Base-by-base conservation (phyloP, 345 rosid species). In the Gossypium thurberi region DNA sequence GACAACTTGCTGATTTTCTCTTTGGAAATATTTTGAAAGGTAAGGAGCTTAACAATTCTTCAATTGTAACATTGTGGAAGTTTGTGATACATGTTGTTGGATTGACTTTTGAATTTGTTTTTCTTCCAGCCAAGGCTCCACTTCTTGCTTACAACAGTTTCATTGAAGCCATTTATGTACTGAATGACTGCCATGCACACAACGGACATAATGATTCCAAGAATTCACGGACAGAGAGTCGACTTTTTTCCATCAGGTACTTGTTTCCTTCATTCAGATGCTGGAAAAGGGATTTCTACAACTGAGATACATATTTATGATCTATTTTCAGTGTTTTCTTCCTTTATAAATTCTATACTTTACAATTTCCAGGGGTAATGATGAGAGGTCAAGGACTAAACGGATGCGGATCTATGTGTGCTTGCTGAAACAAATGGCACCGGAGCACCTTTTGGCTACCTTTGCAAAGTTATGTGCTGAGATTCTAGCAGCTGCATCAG, bases 81-180 rank as follows among this genome's bases (percentile, higher is more conserved):
- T 48, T 23, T 23, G 72, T 51, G 67, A 70, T 46, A 15, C 12
- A 23, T 57, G 23, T 70, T 18, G 26, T 9, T 69, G 79, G 37
- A 71, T 44, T 76, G 74, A 79, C 52, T 60, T 51, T 64, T 56
- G 25, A 53, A 42, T 50, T 72, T 77, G 57, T 20, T 11, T 40
- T 80, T 57, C 64, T 70, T 79, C 73, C 85, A 92, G 97, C 86
- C 63, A 95, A 95, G 85, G 95, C 96, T 44, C 99, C 97, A 33
- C 97, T 95, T 70, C 82, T 92, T 75, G 99, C 98, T 77, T 92
- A 92, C 84, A 94, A 94, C 82, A 94, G 99, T 82, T 95, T 95
- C 37, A 92, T 95, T 72, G 99, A 92, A 85, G 92, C 99, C 65
- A 81, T 92, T 69, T 95, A 85, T 82, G 91, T 90, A 52, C 87